Percentiles rank a stretch among this genome's conserved stretches.
phyloP scores from a whole-genome alignment of 148 eudicot species.

The Fagopyrum esculentum region DNA sequence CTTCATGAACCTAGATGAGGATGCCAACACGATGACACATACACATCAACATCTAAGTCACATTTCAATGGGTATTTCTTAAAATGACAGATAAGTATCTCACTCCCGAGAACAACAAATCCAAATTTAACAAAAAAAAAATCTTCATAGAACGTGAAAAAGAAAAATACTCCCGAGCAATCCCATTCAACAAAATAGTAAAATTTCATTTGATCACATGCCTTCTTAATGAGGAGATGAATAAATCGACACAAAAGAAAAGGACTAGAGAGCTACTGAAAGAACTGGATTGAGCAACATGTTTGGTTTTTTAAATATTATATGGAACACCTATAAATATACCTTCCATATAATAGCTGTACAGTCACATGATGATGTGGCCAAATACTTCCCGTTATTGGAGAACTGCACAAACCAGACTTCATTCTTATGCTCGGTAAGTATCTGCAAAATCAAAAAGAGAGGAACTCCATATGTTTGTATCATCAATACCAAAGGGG shows the following conservation, averaged over 20 bases:
- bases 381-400: slow-evolving; percentile 71
- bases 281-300: not conserved
- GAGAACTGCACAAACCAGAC: slow-evolving; percentile 98
- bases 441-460: slow-evolving; percentile 39
- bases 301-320: not conserved
- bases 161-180: not conserved
- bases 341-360: slow-evolving; percentile 98
- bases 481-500: not conserved
- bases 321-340: not conserved
- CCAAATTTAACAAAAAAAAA: not conserved
- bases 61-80: not conserved
- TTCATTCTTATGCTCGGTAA: slow-evolving; percentile 73
- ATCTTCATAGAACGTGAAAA: not conserved
- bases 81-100: not conserved
- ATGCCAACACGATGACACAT: not conserved
- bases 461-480: not conserved
- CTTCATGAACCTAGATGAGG: slow-evolving; percentile 51
- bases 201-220: not conserved
- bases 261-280: not conserved
- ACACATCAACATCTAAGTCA: not conserved
- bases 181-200: not conserved
- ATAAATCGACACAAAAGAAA: slow-evolving; percentile 11
- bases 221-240: not conserved
- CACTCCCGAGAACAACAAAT: not conserved
- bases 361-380: slow-evolving; percentile 86